Evolutionary conservation across 2,329 filamentous ascomycete species (phyloP).

Genomic region (Aspergillus texensis): DNA sequence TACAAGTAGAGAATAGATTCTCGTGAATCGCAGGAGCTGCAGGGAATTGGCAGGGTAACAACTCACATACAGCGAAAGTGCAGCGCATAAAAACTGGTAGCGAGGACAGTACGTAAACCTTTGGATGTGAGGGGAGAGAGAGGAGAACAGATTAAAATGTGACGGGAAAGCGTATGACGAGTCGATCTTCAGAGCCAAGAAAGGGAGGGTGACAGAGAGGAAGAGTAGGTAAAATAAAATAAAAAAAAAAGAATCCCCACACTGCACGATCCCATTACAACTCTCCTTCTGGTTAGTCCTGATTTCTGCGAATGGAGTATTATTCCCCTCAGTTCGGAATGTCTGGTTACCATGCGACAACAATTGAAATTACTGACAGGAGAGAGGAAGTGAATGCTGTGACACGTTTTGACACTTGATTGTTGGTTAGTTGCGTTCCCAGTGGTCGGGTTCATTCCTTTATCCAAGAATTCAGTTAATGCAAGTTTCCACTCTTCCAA

Average conservation of each 20-base stretch:
- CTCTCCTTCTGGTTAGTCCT: constrained; percentile 3
- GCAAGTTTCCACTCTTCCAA: background rate
- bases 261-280: constrained; percentile 13
- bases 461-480: background rate
- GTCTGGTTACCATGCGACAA: background rate
- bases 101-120: background rate
- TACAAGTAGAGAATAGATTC: background rate
- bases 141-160: constrained; percentile 12
- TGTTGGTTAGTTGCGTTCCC: background rate
- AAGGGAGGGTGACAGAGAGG: constrained; percentile 19
- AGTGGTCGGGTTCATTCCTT: background rate
- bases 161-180: constrained; percentile 21
- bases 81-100: background rate
- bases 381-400: background rate
- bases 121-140: constrained; percentile 21
- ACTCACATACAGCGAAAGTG: background rate
- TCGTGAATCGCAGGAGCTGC: background rate
- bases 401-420: background rate
- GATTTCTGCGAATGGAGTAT: background rate
- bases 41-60: background rate
- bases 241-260: constrained; percentile 1
- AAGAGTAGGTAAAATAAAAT: background rate
- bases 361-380: background rate
- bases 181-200: constrained; percentile 23
- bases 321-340: background rate